These are phyloP conservation scores for Populus trichocarpa DNA, from an alignment of 441 rosid species.

Conservation along the genomic window DNA sequence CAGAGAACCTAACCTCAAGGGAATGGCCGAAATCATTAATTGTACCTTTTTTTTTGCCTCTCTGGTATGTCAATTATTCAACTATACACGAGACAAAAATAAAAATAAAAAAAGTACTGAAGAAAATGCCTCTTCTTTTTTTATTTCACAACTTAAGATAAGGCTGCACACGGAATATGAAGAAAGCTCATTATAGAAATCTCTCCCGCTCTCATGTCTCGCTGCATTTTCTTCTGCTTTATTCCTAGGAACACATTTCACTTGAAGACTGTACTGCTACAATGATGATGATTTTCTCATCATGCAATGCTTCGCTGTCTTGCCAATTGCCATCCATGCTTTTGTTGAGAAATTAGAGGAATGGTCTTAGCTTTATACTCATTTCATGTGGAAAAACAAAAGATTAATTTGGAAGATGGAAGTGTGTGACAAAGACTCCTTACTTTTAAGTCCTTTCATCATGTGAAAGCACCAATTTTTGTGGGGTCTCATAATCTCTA, in stretches of 20 bases:
- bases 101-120: too few relatives aligned
- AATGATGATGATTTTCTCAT: neutral
- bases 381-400: neutral
- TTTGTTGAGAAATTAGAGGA: neutral
- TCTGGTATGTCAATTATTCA: neutral
- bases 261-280: too few relatives aligned
- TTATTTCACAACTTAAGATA: too few relatives aligned
- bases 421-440: constrained; percentile 3
- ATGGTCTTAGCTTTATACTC: neutral
- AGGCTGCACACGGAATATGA: too few relatives aligned
- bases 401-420: neutral
- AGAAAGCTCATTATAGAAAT: too few relatives aligned
- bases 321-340: neutral
- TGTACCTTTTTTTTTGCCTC: neutral
- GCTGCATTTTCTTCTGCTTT: neutral
- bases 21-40: too few relatives aligned
- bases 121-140: too few relatives aligned
- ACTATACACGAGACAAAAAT: neutral
- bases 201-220: too few relatives aligned
- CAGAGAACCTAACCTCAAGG: too few relatives aligned
- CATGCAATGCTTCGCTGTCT: neutral
- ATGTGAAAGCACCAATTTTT: constrained; percentile 5
- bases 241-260: too few relatives aligned
- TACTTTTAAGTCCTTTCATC: neutral
- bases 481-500: constrained; percentile 30